Evolutionary conservation across 768 basidiomycete genomes (phyloP), one percentile per base, ranked within the genome.

Genomic region (Lyophyllum decastes): DNA sequence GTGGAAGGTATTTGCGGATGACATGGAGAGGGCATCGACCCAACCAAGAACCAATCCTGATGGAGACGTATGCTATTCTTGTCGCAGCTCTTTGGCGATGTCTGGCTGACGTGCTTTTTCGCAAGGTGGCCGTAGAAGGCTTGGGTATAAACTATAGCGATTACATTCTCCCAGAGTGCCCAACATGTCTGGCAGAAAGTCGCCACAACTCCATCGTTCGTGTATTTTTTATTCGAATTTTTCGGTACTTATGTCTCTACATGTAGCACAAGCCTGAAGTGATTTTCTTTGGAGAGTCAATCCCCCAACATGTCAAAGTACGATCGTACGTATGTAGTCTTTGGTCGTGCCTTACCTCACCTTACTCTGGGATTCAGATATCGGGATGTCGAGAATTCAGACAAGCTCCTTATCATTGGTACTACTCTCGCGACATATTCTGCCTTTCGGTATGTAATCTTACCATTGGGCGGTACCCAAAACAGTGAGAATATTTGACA

Each of bases 361-460:
- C 52, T 49, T 24, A 52, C 12, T 6, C 2, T 34, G 48, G 2
- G 21, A 34, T 49, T 12, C 59, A 91, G 91, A 25, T 87, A 82
- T 64, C 66, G 63, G 17, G 77, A 85, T 33, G 66, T 95, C 38
- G 83, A 88, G 58, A 67, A 70, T 8, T 76, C 84, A 21, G 88
- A 92, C 52, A 78, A 85, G 45, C 71, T 98, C 0, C 82, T 98
- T 45, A 75, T 96, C 40, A 74, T 96, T 35, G 96, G 95, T 33
- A 95, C 94, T 0, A 94, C 93, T 0, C 82, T 97, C 25, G 94
- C 96, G 0, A 98, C 95, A 0, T 97, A 90, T 72, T 95, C 92
- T 6, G 94, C 94, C 2, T 97, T 89, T 72, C 81, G 92, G 92
- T 91, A 62, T 24, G 75, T 54, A 40, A 27, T 25, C 43, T 27